These are phyloP conservation scores for Neofusicoccum ribis DNA, from an alignment of 2,329 filamentous ascomycete genomes.

Conservation along the genomic window DNA sequence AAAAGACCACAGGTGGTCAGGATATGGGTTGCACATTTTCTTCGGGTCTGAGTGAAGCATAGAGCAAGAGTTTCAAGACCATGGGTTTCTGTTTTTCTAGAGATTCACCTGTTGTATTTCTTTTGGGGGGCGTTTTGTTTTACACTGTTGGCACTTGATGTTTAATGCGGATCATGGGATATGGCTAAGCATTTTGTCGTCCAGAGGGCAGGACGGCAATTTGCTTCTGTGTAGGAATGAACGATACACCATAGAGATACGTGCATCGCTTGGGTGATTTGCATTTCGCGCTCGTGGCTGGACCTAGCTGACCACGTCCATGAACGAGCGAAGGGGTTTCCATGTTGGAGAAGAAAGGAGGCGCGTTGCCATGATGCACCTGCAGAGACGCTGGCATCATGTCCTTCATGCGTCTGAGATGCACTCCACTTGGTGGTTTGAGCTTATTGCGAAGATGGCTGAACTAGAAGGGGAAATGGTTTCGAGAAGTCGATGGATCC, in stretches of 20 bases:
- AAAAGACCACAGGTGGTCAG: constrained; percentile 8
- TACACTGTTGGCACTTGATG: background rate
- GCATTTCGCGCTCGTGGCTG: too few species aligned
- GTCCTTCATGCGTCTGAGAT: background rate
- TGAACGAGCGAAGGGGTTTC: too few species aligned
- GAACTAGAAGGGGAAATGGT: background rate
- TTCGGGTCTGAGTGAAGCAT: constrained; percentile 7
- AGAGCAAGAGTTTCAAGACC: constrained; percentile 2
- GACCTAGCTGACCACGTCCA: too few species aligned
- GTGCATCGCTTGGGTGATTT: background rate
- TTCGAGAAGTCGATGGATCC: background rate
- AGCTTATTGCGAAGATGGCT: background rate
- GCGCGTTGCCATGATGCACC: too few species aligned
- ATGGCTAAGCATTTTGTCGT: background rate
- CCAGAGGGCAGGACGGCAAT: constrained; percentile 13
- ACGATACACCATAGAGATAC: background rate
- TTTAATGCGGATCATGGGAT: constrained; percentile 7
- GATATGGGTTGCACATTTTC: background rate
- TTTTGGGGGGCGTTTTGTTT: constrained; percentile 4
- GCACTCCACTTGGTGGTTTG: background rate
- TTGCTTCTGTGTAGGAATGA: background rate
- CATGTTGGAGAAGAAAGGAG: too few species aligned
- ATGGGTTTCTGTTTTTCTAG: background rate
- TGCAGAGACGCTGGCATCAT: too few species aligned
- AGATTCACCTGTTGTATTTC: constrained; percentile 13